A percentile compares a stretch with the other conserved stretches of the same genome.
Conservation (phyloP, 108 stramenopile species). For the Pseudonitzschia delicatissima region DNA sequence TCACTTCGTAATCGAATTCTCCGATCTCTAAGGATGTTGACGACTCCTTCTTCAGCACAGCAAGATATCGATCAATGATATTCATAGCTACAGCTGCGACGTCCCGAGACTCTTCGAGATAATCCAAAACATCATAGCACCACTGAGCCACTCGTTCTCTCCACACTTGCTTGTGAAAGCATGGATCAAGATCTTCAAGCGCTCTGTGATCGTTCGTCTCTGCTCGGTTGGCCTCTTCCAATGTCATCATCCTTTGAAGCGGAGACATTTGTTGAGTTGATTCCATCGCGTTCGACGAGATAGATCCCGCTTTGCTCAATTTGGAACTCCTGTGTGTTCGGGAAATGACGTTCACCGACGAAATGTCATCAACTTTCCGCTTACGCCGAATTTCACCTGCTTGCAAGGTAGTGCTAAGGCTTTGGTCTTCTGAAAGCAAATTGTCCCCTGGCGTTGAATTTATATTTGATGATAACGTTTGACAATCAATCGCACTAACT, state of each 20-base stretch:
- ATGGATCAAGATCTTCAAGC: background rate
- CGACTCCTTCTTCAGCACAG: background rate
- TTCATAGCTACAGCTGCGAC: constrained; percentile 48
- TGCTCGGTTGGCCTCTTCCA: background rate
- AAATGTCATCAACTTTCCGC: background rate
- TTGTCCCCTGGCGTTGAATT: too few species aligned
- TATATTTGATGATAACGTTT: background rate
- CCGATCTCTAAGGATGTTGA: background rate
- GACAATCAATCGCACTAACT: background rate
- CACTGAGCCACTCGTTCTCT: constrained; percentile 45
- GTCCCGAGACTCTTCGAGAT: constrained; percentile 30
- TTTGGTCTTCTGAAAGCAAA: background rate
- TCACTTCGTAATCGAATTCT: constrained; percentile 34
- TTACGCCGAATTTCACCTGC: background rate
- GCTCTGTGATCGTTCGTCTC: constrained; percentile 3
- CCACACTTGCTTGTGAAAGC: constrained; percentile 26
- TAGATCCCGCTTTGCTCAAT: background rate
- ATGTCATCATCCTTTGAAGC: background rate
- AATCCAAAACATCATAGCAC: constrained; percentile 52
- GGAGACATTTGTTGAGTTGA: background rate
- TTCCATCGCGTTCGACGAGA: background rate
- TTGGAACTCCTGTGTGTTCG: background rate
- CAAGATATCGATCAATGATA: constrained; percentile 40
- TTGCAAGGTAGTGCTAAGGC: background rate
- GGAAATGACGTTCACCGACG: background rate